These are phyloP conservation scores for Populus pruinosa DNA, from an alignment of 345 rosid species.

Conservation along the genomic window DNA sequence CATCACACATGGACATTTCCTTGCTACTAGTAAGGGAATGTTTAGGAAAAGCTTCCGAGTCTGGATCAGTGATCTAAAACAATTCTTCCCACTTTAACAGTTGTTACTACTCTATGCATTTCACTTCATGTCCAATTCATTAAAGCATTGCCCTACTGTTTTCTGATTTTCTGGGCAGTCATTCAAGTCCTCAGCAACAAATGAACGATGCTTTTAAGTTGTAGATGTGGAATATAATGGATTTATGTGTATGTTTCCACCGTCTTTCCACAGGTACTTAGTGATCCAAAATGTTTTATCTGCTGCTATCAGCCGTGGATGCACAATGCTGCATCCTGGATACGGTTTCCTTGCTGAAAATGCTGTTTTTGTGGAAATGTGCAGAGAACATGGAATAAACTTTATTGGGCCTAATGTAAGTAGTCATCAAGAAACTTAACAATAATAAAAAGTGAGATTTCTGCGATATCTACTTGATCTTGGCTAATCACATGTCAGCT, in stretches of 20 bases:
- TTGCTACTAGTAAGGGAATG: not conserved
- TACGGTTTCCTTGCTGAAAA: constrained; percentile 98
- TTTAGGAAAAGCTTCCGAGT: not conserved
- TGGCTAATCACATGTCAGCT: not conserved
- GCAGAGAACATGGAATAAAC: constrained; percentile 88
- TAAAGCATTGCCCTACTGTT: not conserved
- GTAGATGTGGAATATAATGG: not conserved
- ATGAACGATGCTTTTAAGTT: not conserved
- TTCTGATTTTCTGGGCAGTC: not conserved
- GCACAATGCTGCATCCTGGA: constrained; percentile 99
- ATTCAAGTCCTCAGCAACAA: not conserved
- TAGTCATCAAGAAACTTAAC: not conserved
- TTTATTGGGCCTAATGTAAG: constrained; percentile 98
- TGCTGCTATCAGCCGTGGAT: constrained; percentile 82
- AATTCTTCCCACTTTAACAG: not conserved
- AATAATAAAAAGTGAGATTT: not conserved
- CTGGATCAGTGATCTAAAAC: not conserved
- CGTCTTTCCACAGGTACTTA: constrained; percentile 54
- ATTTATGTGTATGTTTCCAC: not conserved
- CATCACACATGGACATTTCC: not conserved
- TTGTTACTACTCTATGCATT: not conserved
- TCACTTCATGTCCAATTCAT: not conserved
- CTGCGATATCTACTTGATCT: not conserved
- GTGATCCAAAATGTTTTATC: constrained; percentile 85
- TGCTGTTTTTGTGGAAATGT: constrained; percentile 94